These are phyloP conservation scores for Xylaria sp. DNA, from an alignment of 2,329 filamentous ascomycete genomes.

Conservation along the genomic window DNA sequence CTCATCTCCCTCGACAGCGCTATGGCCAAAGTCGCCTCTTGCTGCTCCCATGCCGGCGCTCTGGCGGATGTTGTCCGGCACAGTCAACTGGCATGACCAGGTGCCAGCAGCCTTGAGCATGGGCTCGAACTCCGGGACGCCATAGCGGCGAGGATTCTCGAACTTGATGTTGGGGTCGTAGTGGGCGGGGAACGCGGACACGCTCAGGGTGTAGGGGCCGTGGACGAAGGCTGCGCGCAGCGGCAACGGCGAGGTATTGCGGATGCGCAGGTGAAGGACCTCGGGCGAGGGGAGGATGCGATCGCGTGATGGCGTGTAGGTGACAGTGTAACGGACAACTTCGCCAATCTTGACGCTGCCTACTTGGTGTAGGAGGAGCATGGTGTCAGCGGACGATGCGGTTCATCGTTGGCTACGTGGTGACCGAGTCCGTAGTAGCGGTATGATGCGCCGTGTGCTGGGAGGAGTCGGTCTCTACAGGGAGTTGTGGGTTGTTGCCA, in stretches of 20 bases:
- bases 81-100: slow-evolving; percentile 81
- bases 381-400: slow-evolving; percentile 52
- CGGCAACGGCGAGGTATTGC: slow-evolving; percentile 90
- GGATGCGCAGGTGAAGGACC: slow-evolving; percentile 84
- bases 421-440: neutral
- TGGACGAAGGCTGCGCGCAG: slow-evolving; percentile 95
- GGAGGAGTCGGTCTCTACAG: neutral
- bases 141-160: slow-evolving; percentile 74
- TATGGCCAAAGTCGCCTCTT: slow-evolving; percentile 58
- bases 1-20: slow-evolving; percentile 64
- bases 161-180: slow-evolving; percentile 87
- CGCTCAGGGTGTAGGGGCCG: slow-evolving; percentile 90
- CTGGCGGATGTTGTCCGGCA: slow-evolving; percentile 81
- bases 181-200: slow-evolving; percentile 82
- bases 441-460: slow-evolving; percentile 3
- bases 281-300: slow-evolving; percentile 88
- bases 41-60: slow-evolving; percentile 62
- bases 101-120: slow-evolving; percentile 93
- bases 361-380: slow-evolving; percentile 91
- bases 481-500: neutral
- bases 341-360: slow-evolving; percentile 95
- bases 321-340: slow-evolving; percentile 89
- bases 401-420: slow-evolving; percentile 27
- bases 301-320: slow-evolving; percentile 89
- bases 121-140: slow-evolving; percentile 90